Percentiles rank a stretch among this genome's conserved stretches.
phyloP scores from a whole-genome alignment of 129 eudicot species.

The Centella asiatica region DNA sequence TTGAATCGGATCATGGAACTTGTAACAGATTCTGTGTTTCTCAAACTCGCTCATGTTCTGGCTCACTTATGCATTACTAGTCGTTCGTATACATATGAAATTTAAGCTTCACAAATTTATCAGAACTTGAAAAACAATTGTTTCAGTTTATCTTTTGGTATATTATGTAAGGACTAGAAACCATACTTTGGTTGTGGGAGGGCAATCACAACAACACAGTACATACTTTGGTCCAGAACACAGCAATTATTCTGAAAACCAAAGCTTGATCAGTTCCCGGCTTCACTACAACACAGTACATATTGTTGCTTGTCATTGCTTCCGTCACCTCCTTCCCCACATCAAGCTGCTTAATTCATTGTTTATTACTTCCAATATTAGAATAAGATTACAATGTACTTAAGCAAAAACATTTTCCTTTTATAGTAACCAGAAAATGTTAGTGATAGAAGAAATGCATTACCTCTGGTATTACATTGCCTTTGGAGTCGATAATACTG shows the following conservation, averaged over 20 bases:
- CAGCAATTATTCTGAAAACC: constrained; percentile 71
- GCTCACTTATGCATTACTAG: too few relatives aligned
- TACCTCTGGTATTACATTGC: constrained; percentile 59
- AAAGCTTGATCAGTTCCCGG: constrained; percentile 87
- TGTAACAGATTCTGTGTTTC: too few relatives aligned
- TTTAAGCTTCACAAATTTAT: background rate
- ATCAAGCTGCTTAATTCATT: constrained; percentile 35
- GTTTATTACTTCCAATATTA: background rate
- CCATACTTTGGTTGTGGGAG: background rate
- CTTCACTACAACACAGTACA: constrained; percentile 57
- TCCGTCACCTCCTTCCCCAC: constrained; percentile 16
- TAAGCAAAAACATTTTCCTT: background rate
- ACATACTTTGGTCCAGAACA: constrained; percentile 89
- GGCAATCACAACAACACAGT: too few relatives aligned
- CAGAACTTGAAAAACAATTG: background rate
- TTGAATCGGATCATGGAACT: too few relatives aligned
- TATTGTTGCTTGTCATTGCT: constrained; percentile 46
- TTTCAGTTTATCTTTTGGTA: too few relatives aligned
- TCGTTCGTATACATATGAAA: too few relatives aligned
- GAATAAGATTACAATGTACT: background rate
- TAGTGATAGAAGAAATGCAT: too few relatives aligned
- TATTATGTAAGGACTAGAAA: background rate
- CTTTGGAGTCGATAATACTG: constrained; percentile 44
- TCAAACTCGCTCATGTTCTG: too few relatives aligned
- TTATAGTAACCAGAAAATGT: too few relatives aligned